Percentiles rank a stretch among this genome's conserved stretches.
phyloP scores from a whole-genome alignment of 805 yeast genomes.

The Ogataea haglerorum region DNA sequence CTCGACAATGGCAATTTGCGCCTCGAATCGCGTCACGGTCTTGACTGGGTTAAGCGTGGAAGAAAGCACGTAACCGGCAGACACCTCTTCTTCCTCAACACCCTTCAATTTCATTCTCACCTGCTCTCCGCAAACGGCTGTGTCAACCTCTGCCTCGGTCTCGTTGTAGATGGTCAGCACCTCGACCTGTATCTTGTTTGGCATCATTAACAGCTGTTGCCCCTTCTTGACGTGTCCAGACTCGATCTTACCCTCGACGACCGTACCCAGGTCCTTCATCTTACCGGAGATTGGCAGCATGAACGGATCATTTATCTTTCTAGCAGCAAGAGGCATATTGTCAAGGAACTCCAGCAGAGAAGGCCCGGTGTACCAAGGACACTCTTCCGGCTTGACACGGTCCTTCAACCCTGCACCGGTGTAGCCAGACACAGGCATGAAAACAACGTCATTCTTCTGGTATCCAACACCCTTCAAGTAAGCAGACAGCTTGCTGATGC shows the following conservation, averaged over 20 bases:
- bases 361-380: conserved; percentile 96
- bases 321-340: conserved; percentile 70
- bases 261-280: conserved; percentile 95
- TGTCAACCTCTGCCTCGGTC: conserved; percentile 88
- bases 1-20: conserved; percentile 96
- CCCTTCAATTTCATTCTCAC: conserved; percentile 91
- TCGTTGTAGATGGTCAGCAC: conserved; percentile 87
- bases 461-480: conserved; percentile 91
- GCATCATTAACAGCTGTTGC: conserved; percentile 79
- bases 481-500: conserved; percentile 73
- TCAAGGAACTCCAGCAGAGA: conserved; percentile 88
- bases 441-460: conserved; percentile 77
- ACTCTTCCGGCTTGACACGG: conserved; percentile 61
- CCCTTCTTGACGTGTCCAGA: conserved; percentile 89
- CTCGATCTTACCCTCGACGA: conserved; percentile 97
- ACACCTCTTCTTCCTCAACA: conserved; percentile 94
- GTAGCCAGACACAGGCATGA: conserved; percentile 98
- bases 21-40: conserved; percentile 87
- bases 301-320: conserved; percentile 91
- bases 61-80: conserved; percentile 87
- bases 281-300: conserved; percentile 95
- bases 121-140: conserved; percentile 95
- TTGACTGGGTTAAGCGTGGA: conserved; percentile 85
- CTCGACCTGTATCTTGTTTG: conserved; percentile 80
- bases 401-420: conserved; percentile 97